Conservation (phyloP, 2,329 filamentous ascomycete genomes). For the Oidium heveae region DNA sequence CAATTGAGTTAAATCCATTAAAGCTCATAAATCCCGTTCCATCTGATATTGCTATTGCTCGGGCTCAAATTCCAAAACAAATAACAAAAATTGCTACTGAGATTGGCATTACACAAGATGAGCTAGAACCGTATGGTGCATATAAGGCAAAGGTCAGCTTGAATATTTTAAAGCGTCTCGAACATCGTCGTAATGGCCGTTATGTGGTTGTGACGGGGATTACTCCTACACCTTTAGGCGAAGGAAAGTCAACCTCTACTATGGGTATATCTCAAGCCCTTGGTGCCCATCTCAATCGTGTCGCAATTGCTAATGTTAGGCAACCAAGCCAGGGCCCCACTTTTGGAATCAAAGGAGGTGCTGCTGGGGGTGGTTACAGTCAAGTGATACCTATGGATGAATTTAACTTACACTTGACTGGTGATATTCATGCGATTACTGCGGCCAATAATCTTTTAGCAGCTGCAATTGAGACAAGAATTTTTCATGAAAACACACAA, state of each 20-base stretch:
- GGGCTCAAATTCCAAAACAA: constrained; percentile 72
- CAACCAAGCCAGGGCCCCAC: constrained; percentile 94
- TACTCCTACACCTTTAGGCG: constrained; percentile 83
- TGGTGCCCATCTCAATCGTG: constrained; percentile 61
- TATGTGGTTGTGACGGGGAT: constrained; percentile 91
- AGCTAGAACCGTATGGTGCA: constrained; percentile 82
- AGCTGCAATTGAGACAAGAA: constrained; percentile 87
- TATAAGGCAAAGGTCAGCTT: constrained; percentile 94
- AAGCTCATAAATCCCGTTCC: constrained; percentile 61
- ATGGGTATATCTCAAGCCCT: constrained; percentile 86
- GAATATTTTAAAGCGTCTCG: constrained; percentile 52
- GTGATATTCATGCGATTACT: constrained; percentile 92
- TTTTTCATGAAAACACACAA: constrained; percentile 93
- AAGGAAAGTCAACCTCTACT: constrained; percentile 96
- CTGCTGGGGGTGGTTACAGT: constrained; percentile 90
- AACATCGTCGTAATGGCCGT: constrained; percentile 66
- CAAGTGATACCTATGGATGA: constrained; percentile 99
- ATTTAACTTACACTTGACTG: constrained; percentile 93
- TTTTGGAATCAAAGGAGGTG: constrained; percentile 96
- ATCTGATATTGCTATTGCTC: constrained; percentile 84
- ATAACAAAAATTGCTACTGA: constrained; percentile 69
- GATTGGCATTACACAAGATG: constrained; percentile 64
- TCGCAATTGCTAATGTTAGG: constrained; percentile 88
- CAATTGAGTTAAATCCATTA: constrained; percentile 59
- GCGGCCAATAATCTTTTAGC: constrained; percentile 93